Conservation (phyloP, 1,284 basidiomycete genomes). For the Tausonia pullulans region DNA sequence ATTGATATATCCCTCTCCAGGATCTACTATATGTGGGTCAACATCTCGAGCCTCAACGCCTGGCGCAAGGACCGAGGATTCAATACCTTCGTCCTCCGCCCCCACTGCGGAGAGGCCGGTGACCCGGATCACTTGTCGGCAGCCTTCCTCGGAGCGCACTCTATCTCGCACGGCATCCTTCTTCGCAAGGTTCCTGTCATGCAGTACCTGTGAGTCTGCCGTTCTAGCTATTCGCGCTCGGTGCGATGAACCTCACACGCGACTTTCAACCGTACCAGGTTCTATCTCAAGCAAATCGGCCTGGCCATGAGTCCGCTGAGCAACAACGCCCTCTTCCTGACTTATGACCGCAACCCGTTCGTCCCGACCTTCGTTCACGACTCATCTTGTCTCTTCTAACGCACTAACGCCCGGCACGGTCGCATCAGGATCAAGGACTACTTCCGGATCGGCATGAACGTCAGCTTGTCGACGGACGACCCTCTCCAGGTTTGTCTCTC, state of each 20-base stretch:
- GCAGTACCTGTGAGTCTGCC: slow-evolving; percentile 51
- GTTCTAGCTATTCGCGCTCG: background rate
- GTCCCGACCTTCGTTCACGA: background rate
- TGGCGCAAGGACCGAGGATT: slow-evolving; percentile 83
- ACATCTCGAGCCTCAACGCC: slow-evolving; percentile 86
- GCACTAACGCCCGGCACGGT: background rate
- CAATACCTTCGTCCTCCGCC: slow-evolving; percentile 93
- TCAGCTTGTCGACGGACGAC: slow-evolving; percentile 92
- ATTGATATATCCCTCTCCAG: slow-evolving; percentile 34
- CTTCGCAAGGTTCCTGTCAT: slow-evolving; percentile 58
- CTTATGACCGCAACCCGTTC: slow-evolving; percentile 88
- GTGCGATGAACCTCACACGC: background rate
- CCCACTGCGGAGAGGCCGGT: slow-evolving; percentile 95
- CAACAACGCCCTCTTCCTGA: slow-evolving; percentile 95
- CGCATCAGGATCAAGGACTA: slow-evolving; percentile 63
- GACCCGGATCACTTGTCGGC: slow-evolving; percentile 96
- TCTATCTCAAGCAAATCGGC: slow-evolving; percentile 93
- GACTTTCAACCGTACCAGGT: slow-evolving; percentile 35
- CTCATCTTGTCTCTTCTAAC: background rate
- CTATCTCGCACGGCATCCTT: slow-evolving; percentile 96
- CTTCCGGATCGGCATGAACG: slow-evolving; percentile 91
- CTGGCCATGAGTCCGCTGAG: slow-evolving; percentile 96
- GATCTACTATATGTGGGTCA: slow-evolving; percentile 97
- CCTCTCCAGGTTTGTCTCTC: slow-evolving; percentile 40
- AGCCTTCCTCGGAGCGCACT: slow-evolving; percentile 91